phyloP scores from a whole-genome alignment of 2,329 filamentous ascomycete species.

The Ophiobolus disseminans region DNA sequence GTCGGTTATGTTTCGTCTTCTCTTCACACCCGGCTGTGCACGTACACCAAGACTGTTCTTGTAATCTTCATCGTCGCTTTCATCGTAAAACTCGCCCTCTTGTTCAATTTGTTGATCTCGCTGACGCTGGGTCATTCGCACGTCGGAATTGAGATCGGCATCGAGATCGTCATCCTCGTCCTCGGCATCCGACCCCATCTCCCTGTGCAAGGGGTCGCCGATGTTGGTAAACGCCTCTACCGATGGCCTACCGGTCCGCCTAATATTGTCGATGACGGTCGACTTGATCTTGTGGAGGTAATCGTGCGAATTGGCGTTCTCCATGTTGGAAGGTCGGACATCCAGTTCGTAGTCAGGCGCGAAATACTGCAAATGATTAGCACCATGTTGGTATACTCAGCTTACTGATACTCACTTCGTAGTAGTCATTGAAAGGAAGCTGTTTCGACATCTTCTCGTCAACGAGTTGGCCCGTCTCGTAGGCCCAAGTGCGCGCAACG shows the following conservation, averaged over 20 bases:
- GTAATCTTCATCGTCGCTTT: conserved; percentile 88
- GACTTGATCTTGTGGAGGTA: conserved; percentile 72
- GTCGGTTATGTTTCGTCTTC: conserved; percentile 67
- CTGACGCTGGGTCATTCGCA: conserved; percentile 78
- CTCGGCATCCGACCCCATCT: conserved; percentile 70
- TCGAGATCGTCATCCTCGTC: conserved; percentile 72
- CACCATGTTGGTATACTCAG: not conserved
- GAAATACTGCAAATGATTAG: conserved; percentile 63
- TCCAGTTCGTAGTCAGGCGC: conserved; percentile 74
- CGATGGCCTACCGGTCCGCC: conserved; percentile 67
- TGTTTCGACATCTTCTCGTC: conserved; percentile 80
- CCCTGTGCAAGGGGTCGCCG: conserved; percentile 61
- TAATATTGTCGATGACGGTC: conserved; percentile 71
- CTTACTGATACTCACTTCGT: conserved; percentile 62
- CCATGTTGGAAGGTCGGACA: conserved; percentile 74
- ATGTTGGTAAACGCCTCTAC: conserved; percentile 59
- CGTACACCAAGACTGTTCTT: conserved; percentile 74
- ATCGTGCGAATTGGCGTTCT: conserved; percentile 72
- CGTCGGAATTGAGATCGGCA: conserved; percentile 85
- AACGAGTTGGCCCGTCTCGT: conserved; percentile 79
- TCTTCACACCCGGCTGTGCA: conserved; percentile 56
- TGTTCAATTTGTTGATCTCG: conserved; percentile 81
- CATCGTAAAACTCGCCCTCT: conserved; percentile 74
- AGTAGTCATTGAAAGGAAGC: conserved; percentile 97
- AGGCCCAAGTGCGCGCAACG: conserved; percentile 66